phyloP scores from a whole-genome alignment of 2,329 filamentous ascomycete genomes.

The Didymella pinodella region DNA sequence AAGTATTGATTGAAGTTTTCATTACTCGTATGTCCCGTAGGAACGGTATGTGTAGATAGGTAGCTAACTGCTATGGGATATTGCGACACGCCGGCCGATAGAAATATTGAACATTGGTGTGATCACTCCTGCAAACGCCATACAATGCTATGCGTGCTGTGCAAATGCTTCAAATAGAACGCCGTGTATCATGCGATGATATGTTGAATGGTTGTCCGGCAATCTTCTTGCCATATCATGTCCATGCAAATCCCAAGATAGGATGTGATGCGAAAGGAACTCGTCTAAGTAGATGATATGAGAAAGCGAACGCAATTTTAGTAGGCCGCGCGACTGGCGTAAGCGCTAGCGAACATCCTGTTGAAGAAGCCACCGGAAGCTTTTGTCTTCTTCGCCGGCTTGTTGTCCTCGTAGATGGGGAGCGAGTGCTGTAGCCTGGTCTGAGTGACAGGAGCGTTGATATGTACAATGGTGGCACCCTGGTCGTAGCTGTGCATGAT shows the following conservation, averaged over 20 bases:
- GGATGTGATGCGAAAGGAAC: conserved; percentile 31
- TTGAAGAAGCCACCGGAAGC: conserved; percentile 51
- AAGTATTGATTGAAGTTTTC: conserved; percentile 23
- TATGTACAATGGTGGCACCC: conserved; percentile 55
- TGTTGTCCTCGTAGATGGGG: conserved; percentile 51
- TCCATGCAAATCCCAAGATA: conserved; percentile 21
- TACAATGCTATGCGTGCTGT: conserved; percentile 24
- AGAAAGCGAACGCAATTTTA: conserved; percentile 40
- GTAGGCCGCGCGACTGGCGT: conserved; percentile 41
- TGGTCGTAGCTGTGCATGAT: conserved; percentile 53
- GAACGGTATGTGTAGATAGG: conserved; percentile 12
- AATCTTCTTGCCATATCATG: conserved; percentile 23
- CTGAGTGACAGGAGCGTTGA: conserved; percentile 30
- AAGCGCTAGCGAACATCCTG: conserved; percentile 46
- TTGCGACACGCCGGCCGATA: conserved; percentile 21
- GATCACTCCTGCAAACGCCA: conserved; percentile 20
- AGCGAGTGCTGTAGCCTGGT: conserved; percentile 41
- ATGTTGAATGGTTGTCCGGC: conserved; percentile 22
- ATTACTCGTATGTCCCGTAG: conserved; percentile 20
- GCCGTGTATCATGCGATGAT: conserved; percentile 22
- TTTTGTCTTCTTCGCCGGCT: conserved; percentile 52
- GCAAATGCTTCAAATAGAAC: conserved; percentile 23
- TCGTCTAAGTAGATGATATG: conserved; percentile 36
- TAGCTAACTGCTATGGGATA: conserved; percentile 25
- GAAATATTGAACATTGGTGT: conserved; percentile 14